These are phyloP conservation scores for Mycena albidolilacea DNA, from an alignment of 768 basidiomycete species.

Conservation along the genomic window DNA sequence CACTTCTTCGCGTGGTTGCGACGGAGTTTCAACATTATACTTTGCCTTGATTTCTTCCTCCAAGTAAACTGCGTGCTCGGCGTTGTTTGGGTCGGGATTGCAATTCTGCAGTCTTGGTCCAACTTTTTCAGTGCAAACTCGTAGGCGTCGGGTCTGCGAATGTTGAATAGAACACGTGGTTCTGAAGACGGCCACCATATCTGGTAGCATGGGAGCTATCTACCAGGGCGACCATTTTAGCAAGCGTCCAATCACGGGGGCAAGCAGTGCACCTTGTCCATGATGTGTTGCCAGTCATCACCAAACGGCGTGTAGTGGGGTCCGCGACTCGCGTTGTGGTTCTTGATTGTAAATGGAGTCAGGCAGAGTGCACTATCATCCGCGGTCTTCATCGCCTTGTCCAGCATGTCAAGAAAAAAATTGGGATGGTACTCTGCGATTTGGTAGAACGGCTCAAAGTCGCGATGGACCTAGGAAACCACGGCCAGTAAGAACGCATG, in stretches of 20 bases:
- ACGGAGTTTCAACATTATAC: slow-evolving; percentile 1
- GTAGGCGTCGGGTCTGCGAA: not conserved
- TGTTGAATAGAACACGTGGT: slow-evolving; percentile 6
- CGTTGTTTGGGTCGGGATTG: slow-evolving; percentile 20
- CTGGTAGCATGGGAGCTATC: not conserved
- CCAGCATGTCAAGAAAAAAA: slow-evolving; percentile 16
- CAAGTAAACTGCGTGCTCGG: not conserved
- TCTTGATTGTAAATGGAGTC: not conserved
- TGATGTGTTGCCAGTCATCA: not conserved
- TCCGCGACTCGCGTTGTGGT: not conserved
- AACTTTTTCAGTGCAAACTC: not conserved
- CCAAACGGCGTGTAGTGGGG: slow-evolving; percentile 1
- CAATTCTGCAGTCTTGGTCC: slow-evolving; percentile 13
- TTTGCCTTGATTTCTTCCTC: slow-evolving; percentile 2
- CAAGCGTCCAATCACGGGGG: not conserved
- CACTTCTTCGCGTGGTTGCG: slow-evolving; percentile 12
- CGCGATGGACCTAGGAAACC: slow-evolving; percentile 5
- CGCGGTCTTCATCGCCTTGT: slow-evolving; percentile 5
- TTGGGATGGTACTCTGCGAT: slow-evolving; percentile 1
- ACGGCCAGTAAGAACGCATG: not conserved
- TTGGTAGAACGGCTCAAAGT: slow-evolving; percentile 10
- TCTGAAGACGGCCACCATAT: slow-evolving; percentile 2
- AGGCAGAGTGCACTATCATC: not conserved
- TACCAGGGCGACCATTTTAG: not conserved
- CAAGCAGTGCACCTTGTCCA: not conserved